These are phyloP conservation scores for Fusarium oxysporum DNA, from an alignment of 2,329 filamentous ascomycete genomes.

Conservation along the genomic window DNA sequence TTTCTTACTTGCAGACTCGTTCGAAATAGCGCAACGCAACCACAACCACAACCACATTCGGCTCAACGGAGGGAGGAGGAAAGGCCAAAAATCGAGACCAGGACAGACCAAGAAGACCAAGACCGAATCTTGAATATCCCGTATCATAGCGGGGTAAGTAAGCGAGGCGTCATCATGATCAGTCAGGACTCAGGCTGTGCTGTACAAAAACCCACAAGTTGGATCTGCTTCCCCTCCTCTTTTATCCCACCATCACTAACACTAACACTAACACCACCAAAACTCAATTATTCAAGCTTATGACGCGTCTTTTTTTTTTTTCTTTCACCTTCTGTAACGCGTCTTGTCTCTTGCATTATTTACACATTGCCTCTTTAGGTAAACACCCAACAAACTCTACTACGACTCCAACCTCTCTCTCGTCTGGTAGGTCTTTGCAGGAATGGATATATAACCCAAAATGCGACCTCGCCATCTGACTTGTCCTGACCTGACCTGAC, in stretches of 20 bases:
- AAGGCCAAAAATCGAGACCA: not conserved
- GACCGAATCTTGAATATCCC: conserved; percentile 14
- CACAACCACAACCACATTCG: not conserved
- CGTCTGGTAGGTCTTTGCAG: not conserved
- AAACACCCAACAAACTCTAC: conserved; percentile 22
- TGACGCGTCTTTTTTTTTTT: conserved; percentile 19
- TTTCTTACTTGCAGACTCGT: not conserved
- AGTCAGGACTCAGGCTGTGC: not conserved
- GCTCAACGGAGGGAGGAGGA: conserved; percentile 12
- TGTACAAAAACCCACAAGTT: conserved; percentile 5
- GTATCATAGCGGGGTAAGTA: conserved; percentile 15
- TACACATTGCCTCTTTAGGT: conserved; percentile 34
- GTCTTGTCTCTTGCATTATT: conserved; percentile 23
- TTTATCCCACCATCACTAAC: not conserved
- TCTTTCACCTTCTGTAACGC: conserved; percentile 12
- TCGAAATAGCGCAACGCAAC: not conserved
- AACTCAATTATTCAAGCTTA: conserved; percentile 14
- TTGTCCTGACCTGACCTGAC: not conserved
- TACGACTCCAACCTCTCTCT: not conserved
- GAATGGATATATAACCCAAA: conserved; percentile 34
- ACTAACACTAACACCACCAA: conserved; percentile 1
- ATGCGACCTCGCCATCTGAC: conserved; percentile 24
- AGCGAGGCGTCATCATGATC: conserved; percentile 25
- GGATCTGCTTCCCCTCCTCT: not conserved
- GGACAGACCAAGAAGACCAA: not conserved